These are phyloP conservation scores for Rubia yunnanensis DNA, from an alignment of 257 asterid species.

Conservation along the genomic window DNA sequence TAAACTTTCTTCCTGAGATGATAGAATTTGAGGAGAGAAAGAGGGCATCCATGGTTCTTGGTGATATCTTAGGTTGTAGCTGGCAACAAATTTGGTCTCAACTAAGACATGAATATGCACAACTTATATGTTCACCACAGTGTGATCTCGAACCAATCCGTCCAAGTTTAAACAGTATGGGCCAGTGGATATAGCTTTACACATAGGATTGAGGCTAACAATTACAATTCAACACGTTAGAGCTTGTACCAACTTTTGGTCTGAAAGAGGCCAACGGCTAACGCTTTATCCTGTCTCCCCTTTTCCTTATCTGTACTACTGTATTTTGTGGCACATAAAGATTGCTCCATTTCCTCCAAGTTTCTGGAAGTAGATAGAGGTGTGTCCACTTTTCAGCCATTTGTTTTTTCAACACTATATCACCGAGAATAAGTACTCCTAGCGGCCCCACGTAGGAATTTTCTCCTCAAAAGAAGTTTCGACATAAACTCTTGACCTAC, in stretches of 20 bases:
- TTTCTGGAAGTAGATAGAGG: neutral
- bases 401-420: neutral
- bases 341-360: conserved; percentile 1
- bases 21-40: conserved; percentile 43
- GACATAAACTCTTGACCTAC: neutral
- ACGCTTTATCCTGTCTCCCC: neutral
- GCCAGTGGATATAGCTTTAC: conserved; percentile 29
- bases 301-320: neutral
- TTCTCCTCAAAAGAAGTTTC: neutral
- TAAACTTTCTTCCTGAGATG: conserved; percentile 19
- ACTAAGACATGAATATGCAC: neutral
- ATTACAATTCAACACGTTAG: conserved; percentile 1
- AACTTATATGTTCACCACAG: conserved; percentile 35
- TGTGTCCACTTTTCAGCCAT: conserved; percentile 16
- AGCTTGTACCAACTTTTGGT: neutral
- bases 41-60: conserved; percentile 33
- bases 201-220: conserved; percentile 6
- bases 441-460: neutral
- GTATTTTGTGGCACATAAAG: conserved; percentile 8
- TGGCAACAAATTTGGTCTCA: neutral
- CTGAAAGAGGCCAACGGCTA: conserved; percentile 8
- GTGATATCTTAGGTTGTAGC: no score
- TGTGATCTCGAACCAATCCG: conserved; percentile 25
- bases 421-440: neutral
- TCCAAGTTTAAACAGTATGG: conserved; percentile 23